Base-by-base conservation (phyloP, 164 flowering plant genomes). In the Vitis riparia region DNA sequence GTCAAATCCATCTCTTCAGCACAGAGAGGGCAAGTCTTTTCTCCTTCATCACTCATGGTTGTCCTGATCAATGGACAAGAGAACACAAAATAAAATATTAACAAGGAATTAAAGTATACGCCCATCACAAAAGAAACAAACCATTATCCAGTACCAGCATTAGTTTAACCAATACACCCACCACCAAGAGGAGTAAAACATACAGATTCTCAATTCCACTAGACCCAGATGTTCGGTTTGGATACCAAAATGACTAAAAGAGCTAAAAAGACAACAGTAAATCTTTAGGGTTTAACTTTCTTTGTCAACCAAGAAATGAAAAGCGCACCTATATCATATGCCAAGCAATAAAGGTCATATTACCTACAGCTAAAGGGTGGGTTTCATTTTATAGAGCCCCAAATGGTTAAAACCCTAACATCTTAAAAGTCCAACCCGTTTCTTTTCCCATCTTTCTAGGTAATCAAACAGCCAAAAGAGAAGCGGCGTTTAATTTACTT, bases 1-100 rank as follows among this genome's bases (percentile, higher is more conserved):
- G 99, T 94, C 87, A 91, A 79, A 72, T 94, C 99, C 99, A 94
- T 94, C 84, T 92, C 97, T 70, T 92, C 99, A 6, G 98, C 84
- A 63, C 99, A 94, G 48, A 94, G 89, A 61, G 99, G 99, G 73
- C 99, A 94, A 9, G 88, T 86, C 84, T 79, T 88, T 74, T 94
- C 99, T 71, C 90, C 97, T 66, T 86, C 83, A 61, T 90, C 93
- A 68, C 93, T 87, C 97, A 90, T 91, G 82, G 68, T 88, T 79
- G 75, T 78, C 88, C 80, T 68, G 61, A 30, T 32, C 32, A 60
- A 52, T n/a, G n/a, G 47, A 47, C 16, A 67, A 62, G 62, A 52
- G 53, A 16, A 55, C 13, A 29, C 48, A 65, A 23, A 23, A 16
- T 16, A 51, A 68, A 9, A 68, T 52, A 10, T 8, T 9, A 27